Conservation (phyloP, 306 rosid species). For the Fragaria iinumae region DNA sequence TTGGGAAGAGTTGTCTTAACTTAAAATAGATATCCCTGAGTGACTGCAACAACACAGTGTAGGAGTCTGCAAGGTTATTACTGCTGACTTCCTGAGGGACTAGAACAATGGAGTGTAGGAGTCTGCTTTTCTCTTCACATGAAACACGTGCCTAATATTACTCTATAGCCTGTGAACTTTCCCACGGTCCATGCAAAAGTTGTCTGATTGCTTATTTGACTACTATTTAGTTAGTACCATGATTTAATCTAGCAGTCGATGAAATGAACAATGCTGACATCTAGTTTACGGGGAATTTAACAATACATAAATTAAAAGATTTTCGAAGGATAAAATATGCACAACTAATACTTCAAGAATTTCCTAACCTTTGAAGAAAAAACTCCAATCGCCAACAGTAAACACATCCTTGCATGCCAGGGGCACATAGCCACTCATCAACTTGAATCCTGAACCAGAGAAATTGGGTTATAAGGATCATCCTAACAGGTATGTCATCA, state of each 20-base stretch:
- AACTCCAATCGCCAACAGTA: slow-evolving; percentile 88
- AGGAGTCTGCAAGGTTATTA: neutral
- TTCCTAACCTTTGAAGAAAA: slow-evolving; percentile 74
- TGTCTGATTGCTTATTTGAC: neutral
- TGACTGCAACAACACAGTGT: neutral
- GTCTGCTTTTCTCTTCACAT: slow-evolving; percentile 28
- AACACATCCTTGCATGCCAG: slow-evolving; percentile 60
- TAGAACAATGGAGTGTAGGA: slow-evolving; percentile 81
- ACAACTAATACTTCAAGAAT: neutral
- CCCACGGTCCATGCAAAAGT: neutral
- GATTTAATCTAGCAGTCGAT: neutral
- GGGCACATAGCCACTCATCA: slow-evolving; percentile 77
- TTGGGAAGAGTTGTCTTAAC: too few relatives aligned
- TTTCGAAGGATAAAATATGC: neutral
- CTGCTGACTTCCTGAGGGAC: slow-evolving; percentile 17
- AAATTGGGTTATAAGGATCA: neutral
- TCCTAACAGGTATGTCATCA: neutral
- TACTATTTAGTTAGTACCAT: neutral
- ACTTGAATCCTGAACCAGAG: slow-evolving; percentile 69
- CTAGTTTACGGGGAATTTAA: neutral
- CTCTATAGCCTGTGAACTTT: neutral
- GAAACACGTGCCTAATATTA: slow-evolving; percentile 46
- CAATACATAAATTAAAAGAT: neutral
- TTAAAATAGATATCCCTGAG: neutral
- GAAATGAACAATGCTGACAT: neutral